Conservation (phyloP, 345 rosid species). For the Salix exigua region DNA sequence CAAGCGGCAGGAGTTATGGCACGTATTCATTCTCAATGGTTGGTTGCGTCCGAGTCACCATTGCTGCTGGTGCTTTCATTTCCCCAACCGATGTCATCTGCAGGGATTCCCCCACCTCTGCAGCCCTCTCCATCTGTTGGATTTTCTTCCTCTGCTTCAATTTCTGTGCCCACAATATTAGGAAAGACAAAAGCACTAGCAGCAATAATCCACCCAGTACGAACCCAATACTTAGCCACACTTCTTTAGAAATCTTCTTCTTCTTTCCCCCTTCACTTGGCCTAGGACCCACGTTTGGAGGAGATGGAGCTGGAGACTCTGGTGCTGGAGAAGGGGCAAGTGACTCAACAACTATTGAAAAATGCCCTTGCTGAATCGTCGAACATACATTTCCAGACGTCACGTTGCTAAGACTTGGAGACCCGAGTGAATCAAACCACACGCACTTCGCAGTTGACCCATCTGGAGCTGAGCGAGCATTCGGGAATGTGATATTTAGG, state of each 20-base stretch:
- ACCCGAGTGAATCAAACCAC: constrained; percentile 58
- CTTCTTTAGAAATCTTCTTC: constrained; percentile 24
- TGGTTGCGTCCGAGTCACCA: constrained; percentile 81
- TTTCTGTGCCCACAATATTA: constrained; percentile 51
- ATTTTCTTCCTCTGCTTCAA: constrained; percentile 59
- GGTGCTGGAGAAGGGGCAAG: constrained; percentile 47
- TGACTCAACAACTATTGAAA: constrained; percentile 72
- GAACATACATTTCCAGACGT: constrained; percentile 50
- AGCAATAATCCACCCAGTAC: constrained; percentile 67
- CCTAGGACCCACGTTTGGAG: constrained; percentile 13
- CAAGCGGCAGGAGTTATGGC: constrained; percentile 29
- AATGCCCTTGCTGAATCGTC: constrained; percentile 68
- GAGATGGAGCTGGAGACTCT: constrained; percentile 17
- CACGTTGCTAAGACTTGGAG: constrained; percentile 50
- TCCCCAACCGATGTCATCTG: constrained; percentile 75
- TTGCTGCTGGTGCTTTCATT: constrained; percentile 81
- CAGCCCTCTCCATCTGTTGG: constrained; percentile 89
- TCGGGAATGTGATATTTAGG: constrained; percentile 56
- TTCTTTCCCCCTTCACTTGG: constrained; percentile 25
- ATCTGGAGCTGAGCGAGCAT: constrained; percentile 40
- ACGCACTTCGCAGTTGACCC: constrained; percentile 70
- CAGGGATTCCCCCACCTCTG: constrained; percentile 83
- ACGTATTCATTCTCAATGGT: constrained; percentile 83
- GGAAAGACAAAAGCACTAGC: constrained; percentile 41
- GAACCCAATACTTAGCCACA: constrained; percentile 77